A percentile compares a stretch with the other conserved stretches of the same genome.
Conservation (phyloP, 768 basidiomycete species). For the Lanmaoa pseudosensibilis region DNA sequence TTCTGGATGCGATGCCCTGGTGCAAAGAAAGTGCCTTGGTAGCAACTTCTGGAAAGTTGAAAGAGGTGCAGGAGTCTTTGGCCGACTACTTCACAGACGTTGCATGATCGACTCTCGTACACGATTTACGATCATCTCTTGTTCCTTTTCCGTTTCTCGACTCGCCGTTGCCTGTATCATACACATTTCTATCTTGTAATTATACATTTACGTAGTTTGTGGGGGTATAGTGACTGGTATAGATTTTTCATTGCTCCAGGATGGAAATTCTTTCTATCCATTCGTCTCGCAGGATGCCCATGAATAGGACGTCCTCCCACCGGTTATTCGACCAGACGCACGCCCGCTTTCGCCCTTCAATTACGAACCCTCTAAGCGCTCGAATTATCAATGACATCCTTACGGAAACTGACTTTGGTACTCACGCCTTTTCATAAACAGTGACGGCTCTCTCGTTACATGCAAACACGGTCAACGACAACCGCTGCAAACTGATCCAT, state of each 20-base stretch:
- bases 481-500: conserved; percentile 40
- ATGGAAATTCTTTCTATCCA: conserved; percentile 32
- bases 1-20: conserved; percentile 44
- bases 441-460: conserved; percentile 39
- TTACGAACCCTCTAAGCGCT: conserved; percentile 37
- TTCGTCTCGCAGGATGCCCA: conserved; percentile 43
- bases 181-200: conserved; percentile 13
- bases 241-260: conserved; percentile 15
- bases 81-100: conserved; percentile 50
- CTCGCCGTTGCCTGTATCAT: conserved; percentile 8
- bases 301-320: conserved; percentile 40
- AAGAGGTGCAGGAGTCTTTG: conserved; percentile 47
- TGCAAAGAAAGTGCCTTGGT: conserved; percentile 45
- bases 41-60: conserved; percentile 44
- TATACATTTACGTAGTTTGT: not conserved
- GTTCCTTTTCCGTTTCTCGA: not conserved
- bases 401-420: not conserved
- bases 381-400: not conserved
- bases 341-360: conserved; percentile 40
- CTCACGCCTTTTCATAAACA: conserved; percentile 46
- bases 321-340: conserved; percentile 36
- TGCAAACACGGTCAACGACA: conserved; percentile 41
- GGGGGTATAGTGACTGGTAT: conserved; percentile 9
- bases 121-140: not conserved
- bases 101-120: conserved; percentile 13